Conservation (phyloP, 208 protist species). For the Acanthamoeba castellanii region DNA sequence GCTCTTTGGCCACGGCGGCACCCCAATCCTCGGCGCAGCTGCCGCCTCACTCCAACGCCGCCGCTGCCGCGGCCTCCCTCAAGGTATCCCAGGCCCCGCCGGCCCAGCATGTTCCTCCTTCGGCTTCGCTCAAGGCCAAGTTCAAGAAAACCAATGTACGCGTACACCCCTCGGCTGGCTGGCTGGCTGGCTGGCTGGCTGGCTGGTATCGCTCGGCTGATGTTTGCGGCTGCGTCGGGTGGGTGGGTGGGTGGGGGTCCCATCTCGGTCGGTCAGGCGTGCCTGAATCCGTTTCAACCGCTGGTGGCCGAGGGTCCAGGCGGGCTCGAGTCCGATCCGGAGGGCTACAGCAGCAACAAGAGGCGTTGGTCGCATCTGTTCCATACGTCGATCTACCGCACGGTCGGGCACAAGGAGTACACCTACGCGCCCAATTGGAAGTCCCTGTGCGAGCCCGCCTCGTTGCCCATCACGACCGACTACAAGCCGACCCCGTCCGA, state of each 20-base stretch:
- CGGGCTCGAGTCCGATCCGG: constrained; percentile 28
- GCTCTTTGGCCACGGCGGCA: neutral
- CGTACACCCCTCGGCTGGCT: neutral
- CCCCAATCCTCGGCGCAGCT: neutral
- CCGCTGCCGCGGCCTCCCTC: neutral
- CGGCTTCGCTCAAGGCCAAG: constrained; percentile 17
- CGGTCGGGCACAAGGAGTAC: constrained; percentile 72
- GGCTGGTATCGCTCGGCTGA: too few relatives aligned
- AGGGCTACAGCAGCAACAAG: constrained; percentile 70
- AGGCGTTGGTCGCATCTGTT: constrained; percentile 71
- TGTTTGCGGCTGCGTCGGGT: too few relatives aligned
- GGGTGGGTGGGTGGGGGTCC: neutral
- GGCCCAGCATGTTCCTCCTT: neutral
- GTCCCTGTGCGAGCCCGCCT: constrained; percentile 85
- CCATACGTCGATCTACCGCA: constrained; percentile 65
- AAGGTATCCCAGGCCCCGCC: neutral
- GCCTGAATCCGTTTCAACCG: constrained; percentile 59
- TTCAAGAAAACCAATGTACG: constrained; percentile 53
- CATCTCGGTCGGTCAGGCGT: neutral
- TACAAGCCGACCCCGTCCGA: constrained; percentile 86
- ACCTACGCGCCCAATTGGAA: constrained; percentile 85
- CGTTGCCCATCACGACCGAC: constrained; percentile 87
- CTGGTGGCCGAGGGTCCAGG: constrained; percentile 51
- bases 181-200: neutral
- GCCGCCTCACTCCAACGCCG: neutral